A percentile compares a stretch with the other conserved stretches of the same genome.
Evolutionary conservation across 495 filamentous ascomycete genomes (phyloP).

Genomic region (Daldinia decipiens): DNA sequence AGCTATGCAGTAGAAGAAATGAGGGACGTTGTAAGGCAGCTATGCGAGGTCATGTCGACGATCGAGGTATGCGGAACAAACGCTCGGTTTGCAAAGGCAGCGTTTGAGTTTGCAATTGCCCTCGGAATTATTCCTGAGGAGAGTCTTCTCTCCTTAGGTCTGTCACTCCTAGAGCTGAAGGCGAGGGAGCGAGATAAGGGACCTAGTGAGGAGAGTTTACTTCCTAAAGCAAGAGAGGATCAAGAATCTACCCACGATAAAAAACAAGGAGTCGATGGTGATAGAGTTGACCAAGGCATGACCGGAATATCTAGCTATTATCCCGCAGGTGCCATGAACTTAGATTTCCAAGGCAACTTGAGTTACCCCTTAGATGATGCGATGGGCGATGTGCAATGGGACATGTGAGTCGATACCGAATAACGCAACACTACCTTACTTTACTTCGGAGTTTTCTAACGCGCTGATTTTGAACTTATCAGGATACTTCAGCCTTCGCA

Average conservation of each 20-base stretch:
- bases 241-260: background rate
- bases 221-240: background rate
- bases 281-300: slow-evolving; percentile 17
- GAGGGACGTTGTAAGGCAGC: slow-evolving; percentile 20
- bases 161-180: slow-evolving; percentile 16
- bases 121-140: slow-evolving; percentile 32
- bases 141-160: slow-evolving; percentile 7
- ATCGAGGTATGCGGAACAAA: slow-evolving; percentile 41
- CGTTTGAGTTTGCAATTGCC: slow-evolving; percentile 36
- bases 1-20: slow-evolving; percentile 28
- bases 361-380: slow-evolving; percentile 1
- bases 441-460: background rate
- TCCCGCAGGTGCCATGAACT: slow-evolving; percentile 1
- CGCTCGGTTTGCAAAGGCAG: slow-evolving; percentile 38
- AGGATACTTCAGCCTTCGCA: slow-evolving; percentile 41
- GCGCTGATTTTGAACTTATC: slow-evolving; percentile 2
- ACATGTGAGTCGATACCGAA: slow-evolving; percentile 32
- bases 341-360: slow-evolving; percentile 17
- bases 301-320: slow-evolving; percentile 19
- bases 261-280: background rate
- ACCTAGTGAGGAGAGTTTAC: background rate
- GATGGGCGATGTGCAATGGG: slow-evolving; percentile 38
- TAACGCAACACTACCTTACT: background rate
- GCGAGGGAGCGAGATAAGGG: background rate
- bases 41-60: slow-evolving; percentile 38